Percentiles rank a stretch among this genome's conserved stretches.
Evolutionary conservation across 257 asterid genomes (phyloP).

Genomic region (Handroanthus guayacan): DNA sequence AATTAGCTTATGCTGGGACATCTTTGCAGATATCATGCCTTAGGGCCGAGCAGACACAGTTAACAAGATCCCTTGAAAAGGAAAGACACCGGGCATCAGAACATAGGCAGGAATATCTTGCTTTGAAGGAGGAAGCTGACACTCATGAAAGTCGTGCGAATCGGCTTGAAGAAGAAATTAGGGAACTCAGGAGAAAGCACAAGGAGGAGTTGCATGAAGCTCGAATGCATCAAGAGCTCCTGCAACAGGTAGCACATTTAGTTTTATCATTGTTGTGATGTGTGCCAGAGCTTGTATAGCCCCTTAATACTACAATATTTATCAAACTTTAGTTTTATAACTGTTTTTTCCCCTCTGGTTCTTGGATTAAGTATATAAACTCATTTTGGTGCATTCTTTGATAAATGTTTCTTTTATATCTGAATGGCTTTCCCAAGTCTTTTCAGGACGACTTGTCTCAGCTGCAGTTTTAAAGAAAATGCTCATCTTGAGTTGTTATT

Average conservation of each 20-base stretch:
- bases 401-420: neutral
- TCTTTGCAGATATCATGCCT: slow-evolving; percentile 91
- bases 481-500: too few species aligned
- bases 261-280: slow-evolving; percentile 15
- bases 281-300: neutral
- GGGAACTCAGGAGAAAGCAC: slow-evolving; percentile 85
- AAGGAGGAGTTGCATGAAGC: slow-evolving; percentile 91
- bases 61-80: slow-evolving; percentile 86
- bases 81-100: slow-evolving; percentile 94
- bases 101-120: slow-evolving; percentile 90
- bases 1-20: slow-evolving; percentile 43
- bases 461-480: too few species aligned
- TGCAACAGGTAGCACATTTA: slow-evolving; percentile 69
- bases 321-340: too few species aligned
- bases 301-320: too few species aligned
- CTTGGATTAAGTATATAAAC: too few species aligned
- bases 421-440: too few species aligned
- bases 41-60: slow-evolving; percentile 97
- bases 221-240: slow-evolving; percentile 79
- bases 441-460: too few species aligned
- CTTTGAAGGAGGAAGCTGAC: slow-evolving; percentile 95
- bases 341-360: too few species aligned
- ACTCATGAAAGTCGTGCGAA: slow-evolving; percentile 81
- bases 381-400: neutral
- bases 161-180: slow-evolving; percentile 81